Base-by-base conservation (phyloP, 257 asterid species). In the Knoxia roxburghii region DNA sequence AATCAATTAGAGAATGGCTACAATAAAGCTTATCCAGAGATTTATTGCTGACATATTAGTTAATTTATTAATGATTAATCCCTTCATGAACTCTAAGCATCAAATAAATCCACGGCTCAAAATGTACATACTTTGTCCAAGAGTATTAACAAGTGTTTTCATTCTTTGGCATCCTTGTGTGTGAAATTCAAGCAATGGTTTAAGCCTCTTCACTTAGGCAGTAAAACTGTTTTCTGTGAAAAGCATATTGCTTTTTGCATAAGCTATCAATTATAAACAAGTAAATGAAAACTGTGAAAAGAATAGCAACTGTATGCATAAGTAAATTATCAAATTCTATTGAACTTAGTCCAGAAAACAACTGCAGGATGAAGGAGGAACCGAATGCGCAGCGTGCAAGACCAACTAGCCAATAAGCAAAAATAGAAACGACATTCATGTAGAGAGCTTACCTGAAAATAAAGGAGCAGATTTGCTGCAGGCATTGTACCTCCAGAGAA, bases 401-500 rank as follows among this genome's bases (percentile, higher is more conserved):
- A 59, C 37, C 5, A 21, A 15, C 48, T 12, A 54, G 0, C 24
- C 43, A 29, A 39, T 30, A 30, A 20, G 35, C 35, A 14, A 49
- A n/a, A n/a, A 53, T 21, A 10, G 37, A 41, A 51, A 8, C 21
- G 35, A n/a, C n/a, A n/a, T 2, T 54, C 60, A 73, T 14, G 2
- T 29, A 57, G 24, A 13, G 53, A 73, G 54, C 77, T 84, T 43
- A 86, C 97, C 90, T 93, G 99, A 80, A 88, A 93, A 81, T 93
- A 93, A n/a, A 93, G 95, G 68, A 93, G 96, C 74, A 90, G 77
- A 73, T 86, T 82, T 56, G 96, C 96, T 0, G 96, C 80, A 58
- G 97, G 96, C 95, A 93, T 93, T 61, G 95, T 93, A 58, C 98
- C 98, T 33, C 99, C 96, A 5, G 87, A 76, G 65, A 93, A 93